A percentile compares a stretch with the other conserved stretches of the same genome.
Evolutionary conservation across 176 grass and related monocot genomes (phyloP).

Genomic region (Ensete glaucum): DNA sequence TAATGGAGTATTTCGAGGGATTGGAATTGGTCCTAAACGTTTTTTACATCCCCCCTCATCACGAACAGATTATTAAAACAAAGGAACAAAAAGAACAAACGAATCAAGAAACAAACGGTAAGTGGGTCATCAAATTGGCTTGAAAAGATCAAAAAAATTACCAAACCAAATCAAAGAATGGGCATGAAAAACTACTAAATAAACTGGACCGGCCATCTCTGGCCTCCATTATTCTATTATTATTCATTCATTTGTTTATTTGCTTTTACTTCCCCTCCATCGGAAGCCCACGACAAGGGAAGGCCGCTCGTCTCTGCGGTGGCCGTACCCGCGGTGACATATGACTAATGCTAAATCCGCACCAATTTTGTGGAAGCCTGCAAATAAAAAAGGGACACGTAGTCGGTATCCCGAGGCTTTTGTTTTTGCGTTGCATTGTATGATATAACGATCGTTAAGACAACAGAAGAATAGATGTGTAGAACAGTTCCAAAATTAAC

Average conservation of each 20-base stretch:
- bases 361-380: too few relatives aligned
- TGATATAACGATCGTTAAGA: too few relatives aligned
- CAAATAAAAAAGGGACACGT: too few relatives aligned
- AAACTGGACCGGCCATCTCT: background rate
- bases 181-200: background rate
- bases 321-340: background rate
- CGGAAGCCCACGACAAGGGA: background rate
- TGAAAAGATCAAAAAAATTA: background rate
- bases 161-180: background rate
- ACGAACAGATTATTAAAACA: background rate
- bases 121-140: background rate
- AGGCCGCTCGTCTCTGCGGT: background rate
- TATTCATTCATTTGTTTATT: background rate
- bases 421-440: too few relatives aligned
- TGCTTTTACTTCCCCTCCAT: background rate
- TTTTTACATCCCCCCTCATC: background rate
- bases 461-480: too few relatives aligned
- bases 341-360: background rate
- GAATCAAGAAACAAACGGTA: background rate
- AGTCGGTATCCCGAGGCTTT: too few relatives aligned
- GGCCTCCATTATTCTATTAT: background rate
- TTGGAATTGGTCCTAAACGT: background rate
- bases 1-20: background rate
- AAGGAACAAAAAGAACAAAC: background rate
- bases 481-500: too few relatives aligned